Base-by-base conservation (phyloP, 1,139 yeast species). In the Nakaseomyces glabratus region DNA sequence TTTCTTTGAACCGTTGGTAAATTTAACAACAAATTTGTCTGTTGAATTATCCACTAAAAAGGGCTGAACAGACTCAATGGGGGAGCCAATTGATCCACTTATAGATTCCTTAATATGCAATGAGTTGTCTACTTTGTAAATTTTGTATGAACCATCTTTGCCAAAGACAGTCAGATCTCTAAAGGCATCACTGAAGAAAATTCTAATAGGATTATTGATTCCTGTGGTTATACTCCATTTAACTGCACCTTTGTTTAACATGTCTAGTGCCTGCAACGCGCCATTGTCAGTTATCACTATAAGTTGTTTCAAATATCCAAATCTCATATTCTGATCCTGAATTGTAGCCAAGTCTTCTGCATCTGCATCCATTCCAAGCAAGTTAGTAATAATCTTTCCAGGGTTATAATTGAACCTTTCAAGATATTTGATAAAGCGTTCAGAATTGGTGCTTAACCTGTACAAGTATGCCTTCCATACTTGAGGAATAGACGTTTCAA, bases 251-350 rank as follows among this genome's bases (percentile, higher is more conserved):
- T 51, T 47, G 2, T 58, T 44, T 2, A 70, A 57, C 19, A 43
- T 29, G 41, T 71, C 66, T 15, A 72, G 50, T 1, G 73, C 75
- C 20, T 63, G 55, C 2, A 71, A 40, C 31, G 61, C 59, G 4
- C 73, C 74, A 21, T 52, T 48, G 10, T 48, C 46, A 0, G 76
- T 66, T 2, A 68, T 63, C 1, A 66, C 61, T 2, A 74, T 58
- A 22, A 76, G 49, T 7, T 56, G 51, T 45, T 76, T 73, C 16
- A 61, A 52, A 39, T 71, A 65, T 0, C 81, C 81, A 58, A 73
- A 74, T 15, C 57, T 42, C 8, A 46, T 28, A 25, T 52, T 46
- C 33, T 45, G 41, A 26, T 41, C 35, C 6, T 25, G 22, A 8
- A 38, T 37, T 8, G 41, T 33, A 13, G 49, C 46, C 18, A 36